phyloP scores from a whole-genome alignment of 2,329 filamentous ascomycete species.

The Calonectria pseudoturangicola region DNA sequence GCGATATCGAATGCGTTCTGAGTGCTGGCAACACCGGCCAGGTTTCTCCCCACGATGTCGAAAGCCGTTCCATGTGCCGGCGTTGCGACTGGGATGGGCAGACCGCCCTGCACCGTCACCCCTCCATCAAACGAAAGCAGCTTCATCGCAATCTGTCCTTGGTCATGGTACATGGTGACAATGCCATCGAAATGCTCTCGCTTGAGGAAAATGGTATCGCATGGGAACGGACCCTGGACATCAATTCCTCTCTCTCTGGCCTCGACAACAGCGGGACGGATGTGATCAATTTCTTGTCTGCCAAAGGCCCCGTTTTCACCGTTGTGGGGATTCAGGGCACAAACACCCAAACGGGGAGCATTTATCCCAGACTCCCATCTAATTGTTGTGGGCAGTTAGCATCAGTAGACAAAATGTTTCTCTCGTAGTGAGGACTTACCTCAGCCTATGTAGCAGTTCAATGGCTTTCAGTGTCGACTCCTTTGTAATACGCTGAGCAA shows the following conservation, averaged over 20 bases:
- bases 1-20: conserved; percentile 17
- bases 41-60: neutral
- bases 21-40: neutral
- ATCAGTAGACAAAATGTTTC: neutral
- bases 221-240: conserved; percentile 6
- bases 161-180: conserved; percentile 20
- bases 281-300: conserved; percentile 15
- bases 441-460: neutral
- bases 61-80: conserved; percentile 11
- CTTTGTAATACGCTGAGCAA: conserved; percentile 13
- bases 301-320: conserved; percentile 14
- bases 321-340: conserved; percentile 7
- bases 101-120: conserved; percentile 4
- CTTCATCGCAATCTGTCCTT: conserved; percentile 8
- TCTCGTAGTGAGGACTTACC: neutral
- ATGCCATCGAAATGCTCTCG: conserved; percentile 13
- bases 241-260: neutral
- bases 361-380: conserved; percentile 16
- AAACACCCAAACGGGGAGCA: neutral
- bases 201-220: conserved; percentile 7
- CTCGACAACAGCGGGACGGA: neutral
- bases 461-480: conserved; percentile 4
- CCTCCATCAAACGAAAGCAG: conserved; percentile 18
- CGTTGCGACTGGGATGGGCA: conserved; percentile 8
- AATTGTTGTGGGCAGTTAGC: neutral